Evolutionary conservation across 2,329 filamentous ascomycete genomes (phyloP).

Genomic region (Dryadomyces sulphureus): DNA sequence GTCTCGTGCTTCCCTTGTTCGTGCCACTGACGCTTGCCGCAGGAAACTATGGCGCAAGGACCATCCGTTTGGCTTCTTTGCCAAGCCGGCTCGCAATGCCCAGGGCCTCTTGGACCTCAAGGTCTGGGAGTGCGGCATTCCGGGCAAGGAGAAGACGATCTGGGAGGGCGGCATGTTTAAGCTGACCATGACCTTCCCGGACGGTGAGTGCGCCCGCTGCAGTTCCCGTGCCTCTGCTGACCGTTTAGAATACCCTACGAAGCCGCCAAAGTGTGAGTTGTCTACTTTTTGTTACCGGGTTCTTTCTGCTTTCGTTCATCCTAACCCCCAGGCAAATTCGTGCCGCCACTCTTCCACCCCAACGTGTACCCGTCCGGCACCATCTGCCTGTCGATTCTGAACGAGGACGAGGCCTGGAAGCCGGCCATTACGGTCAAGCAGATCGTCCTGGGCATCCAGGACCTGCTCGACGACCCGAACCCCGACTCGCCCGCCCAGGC

Average conservation of each 20-base stretch:
- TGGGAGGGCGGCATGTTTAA: constrained; percentile 99
- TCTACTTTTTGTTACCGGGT: too few species aligned
- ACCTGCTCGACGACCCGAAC: constrained; percentile 89
- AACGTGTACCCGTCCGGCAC: constrained; percentile 98
- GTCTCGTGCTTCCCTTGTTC: background rate
- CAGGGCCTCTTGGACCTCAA: constrained; percentile 82
- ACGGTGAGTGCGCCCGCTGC: constrained; percentile 45
- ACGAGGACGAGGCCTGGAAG: constrained; percentile 98
- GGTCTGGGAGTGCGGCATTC: constrained; percentile 91
- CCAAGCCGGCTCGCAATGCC: constrained; percentile 66
- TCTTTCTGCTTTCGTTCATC: background rate
- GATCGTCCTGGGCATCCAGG: constrained; percentile 90
- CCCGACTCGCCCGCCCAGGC: constrained; percentile 93
- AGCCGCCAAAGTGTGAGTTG: constrained; percentile 87
- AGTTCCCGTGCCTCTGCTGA: background rate
- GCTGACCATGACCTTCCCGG: constrained; percentile 80
- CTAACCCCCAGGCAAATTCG: constrained; percentile 65
- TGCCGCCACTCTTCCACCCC: constrained; percentile 89
- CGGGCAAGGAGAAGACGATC: constrained; percentile 89
- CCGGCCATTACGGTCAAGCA: constrained; percentile 98
- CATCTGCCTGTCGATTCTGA: constrained; percentile 90
- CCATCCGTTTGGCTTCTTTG: constrained; percentile 95
- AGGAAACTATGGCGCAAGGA: constrained; percentile 96
- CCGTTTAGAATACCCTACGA: constrained; percentile 79
- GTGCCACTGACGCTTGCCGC: background rate